Percentiles rank a stretch among this genome's conserved stretches.
Evolutionary conservation across 1,139 yeast genomes (phyloP).

Genomic region (Candida sojae): DNA sequence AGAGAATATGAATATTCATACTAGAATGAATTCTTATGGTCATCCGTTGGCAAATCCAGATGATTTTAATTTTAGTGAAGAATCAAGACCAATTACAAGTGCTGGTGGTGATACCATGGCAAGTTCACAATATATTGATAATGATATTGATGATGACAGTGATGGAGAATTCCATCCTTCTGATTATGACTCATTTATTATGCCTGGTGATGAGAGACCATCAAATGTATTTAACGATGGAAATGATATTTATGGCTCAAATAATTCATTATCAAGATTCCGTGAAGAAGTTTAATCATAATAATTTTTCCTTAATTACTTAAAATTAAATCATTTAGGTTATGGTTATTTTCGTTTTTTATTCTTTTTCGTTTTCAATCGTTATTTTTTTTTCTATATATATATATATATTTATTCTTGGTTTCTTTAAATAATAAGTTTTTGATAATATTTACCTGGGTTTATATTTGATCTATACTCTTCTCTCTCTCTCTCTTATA

Average conservation of each 20-base stretch:
- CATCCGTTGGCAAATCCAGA: conserved; percentile 17
- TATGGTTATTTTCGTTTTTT: background rate
- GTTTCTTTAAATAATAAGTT: no score
- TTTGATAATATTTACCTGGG: no score
- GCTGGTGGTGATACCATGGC: conserved; percentile 7
- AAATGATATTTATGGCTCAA: conserved; percentile 9
- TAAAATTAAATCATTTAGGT: background rate
- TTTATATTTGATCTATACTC: background rate
- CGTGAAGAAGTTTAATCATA: conserved; percentile 11
- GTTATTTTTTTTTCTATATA: no score
- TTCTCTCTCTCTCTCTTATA: background rate
- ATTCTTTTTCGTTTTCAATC: no score
- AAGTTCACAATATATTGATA: conserved; percentile 8
- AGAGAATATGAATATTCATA: conserved; percentile 12
- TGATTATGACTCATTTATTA: conserved; percentile 14
- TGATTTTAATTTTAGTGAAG: conserved; percentile 16
- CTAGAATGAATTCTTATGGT: conserved; percentile 16
- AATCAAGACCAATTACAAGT: conserved; percentile 1
- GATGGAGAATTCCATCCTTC: conserved; percentile 15
- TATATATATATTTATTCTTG: no score
- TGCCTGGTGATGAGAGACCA: conserved; percentile 13
- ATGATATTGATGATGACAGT: conserved; percentile 6
- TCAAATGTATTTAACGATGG: conserved; percentile 11
- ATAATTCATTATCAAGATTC: conserved; percentile 14
- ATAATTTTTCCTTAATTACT: background rate